A percentile compares a stretch with the other conserved stretches of the same genome.
Conservation (phyloP, 2,329 filamentous ascomycete genomes). For the Zelopaecilomyces penicillatus region DNA sequence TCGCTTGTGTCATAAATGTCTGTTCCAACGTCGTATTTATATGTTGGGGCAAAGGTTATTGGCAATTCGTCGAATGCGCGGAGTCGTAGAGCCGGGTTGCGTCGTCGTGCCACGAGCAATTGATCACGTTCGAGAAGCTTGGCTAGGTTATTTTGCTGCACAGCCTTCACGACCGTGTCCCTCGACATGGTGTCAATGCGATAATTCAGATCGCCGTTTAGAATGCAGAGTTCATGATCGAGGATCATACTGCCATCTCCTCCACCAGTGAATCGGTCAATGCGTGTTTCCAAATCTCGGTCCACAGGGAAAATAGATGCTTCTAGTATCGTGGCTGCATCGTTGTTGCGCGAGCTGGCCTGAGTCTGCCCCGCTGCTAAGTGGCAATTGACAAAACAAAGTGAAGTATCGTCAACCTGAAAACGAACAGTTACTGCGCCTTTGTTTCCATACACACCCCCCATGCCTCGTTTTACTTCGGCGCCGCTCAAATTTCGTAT, state of each 20-base stretch:
- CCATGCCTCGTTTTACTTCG: slow-evolving; percentile 94
- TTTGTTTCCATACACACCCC: slow-evolving; percentile 92
- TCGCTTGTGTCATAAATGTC: slow-evolving; percentile 92
- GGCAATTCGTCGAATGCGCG: slow-evolving; percentile 84
- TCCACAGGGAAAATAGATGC: slow-evolving; percentile 65
- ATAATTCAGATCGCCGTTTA: slow-evolving; percentile 96
- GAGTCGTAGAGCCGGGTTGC: slow-evolving; percentile 82
- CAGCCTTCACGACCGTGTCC: slow-evolving; percentile 79
- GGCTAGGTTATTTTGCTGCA: slow-evolving; percentile 69
- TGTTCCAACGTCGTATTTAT: slow-evolving; percentile 96
- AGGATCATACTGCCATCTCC: slow-evolving; percentile 92
- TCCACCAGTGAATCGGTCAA: slow-evolving; percentile 80
- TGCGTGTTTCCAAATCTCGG: slow-evolving; percentile 54
- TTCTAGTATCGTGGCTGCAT: slow-evolving; percentile 84
- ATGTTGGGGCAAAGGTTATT: slow-evolving; percentile 89
- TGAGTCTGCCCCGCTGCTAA: slow-evolving; percentile 88
- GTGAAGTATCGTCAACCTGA: slow-evolving; percentile 81
- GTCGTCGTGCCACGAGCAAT: slow-evolving; percentile 76
- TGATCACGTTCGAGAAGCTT: slow-evolving; percentile 93
- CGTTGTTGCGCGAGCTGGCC: slow-evolving; percentile 84
- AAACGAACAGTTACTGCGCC: slow-evolving; percentile 90
- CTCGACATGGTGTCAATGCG: slow-evolving; percentile 96
- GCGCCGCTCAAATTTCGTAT: slow-evolving; percentile 70
- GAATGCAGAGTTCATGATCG: slow-evolving; percentile 93
- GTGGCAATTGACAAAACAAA: slow-evolving; percentile 98